Evolutionary conservation across 257 asterid genomes (phyloP), one percentile per base, ranked within the genome.

Genomic region (Gentiana macrophylla): DNA sequence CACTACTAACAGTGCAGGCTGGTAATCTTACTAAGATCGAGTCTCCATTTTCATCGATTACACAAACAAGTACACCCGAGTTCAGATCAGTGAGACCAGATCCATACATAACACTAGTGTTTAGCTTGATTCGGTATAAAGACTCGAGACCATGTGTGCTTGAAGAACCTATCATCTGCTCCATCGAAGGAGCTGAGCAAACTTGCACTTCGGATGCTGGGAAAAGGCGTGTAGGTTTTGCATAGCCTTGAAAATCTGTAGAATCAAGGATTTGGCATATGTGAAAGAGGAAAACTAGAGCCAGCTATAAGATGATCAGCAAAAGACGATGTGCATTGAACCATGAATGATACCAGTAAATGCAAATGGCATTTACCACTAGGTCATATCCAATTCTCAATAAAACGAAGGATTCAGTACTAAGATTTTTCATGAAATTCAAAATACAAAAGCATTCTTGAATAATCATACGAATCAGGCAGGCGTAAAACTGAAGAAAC

Each of bases 211-310:
- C 74, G 2, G 73, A 62, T 37, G 89, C 82, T 46, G 78, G 86
- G 62, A 86, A 63, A 60, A 90, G 92, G 37, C 77, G 79, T 11
- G 60, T 60, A 50, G 98, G 98, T 60, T 80, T 90, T 35, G 77
- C 92, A 67, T 80, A 84, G 62, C 73, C 94, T 77, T 78, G 95
- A 75, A 84, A 86, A 84, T 86, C 98, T 90, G 70, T 67, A 60
- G 61, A 4, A 37, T 35, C 4, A 43, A 5, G 46, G 8, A 32
- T 32, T 8, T 50, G 13, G 32, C 10, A 37, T 47, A 0, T 4
- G 47, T 35, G 32, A 50, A 5, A 45, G 8, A 9, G 56, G 6
- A 41, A 60, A 13, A 9, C 3, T 1, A 49, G 50, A 60, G 6
- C 50, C 12, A 50, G 12, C 37, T 1, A 15, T 2, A 24, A 49